Conservation (phyloP, 2,329 filamentous ascomycete species). For the Aspergillus brasiliensis region DNA sequence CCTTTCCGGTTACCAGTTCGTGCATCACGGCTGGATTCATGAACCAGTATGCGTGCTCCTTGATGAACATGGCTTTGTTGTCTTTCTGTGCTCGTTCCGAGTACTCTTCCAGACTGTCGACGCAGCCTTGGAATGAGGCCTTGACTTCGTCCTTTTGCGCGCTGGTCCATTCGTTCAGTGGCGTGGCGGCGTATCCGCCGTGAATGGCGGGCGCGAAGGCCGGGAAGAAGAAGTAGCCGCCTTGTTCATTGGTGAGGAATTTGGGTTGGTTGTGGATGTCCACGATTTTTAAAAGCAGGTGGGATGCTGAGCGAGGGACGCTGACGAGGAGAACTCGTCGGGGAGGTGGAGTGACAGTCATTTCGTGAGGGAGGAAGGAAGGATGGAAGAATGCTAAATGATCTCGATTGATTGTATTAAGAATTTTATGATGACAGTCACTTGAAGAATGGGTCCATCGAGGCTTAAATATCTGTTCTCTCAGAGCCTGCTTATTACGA, state of each 20-base stretch:
- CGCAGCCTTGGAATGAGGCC: slow-evolving; percentile 26
- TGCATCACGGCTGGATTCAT: slow-evolving; percentile 18
- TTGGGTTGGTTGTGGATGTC: slow-evolving; percentile 21
- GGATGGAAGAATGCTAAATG: neutral
- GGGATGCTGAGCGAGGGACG: slow-evolving; percentile 23
- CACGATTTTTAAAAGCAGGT: slow-evolving; percentile 23
- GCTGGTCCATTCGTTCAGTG: slow-evolving; percentile 28
- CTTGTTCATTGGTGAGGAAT: slow-evolving; percentile 13
- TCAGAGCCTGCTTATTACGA: no score
- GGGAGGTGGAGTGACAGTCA: neutral
- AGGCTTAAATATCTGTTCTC: no score
- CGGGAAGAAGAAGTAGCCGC: slow-evolving; percentile 24
- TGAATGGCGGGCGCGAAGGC: slow-evolving; percentile 11
- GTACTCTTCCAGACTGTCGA: slow-evolving; percentile 29
- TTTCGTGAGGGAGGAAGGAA: neutral
- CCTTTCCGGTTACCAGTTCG: neutral
- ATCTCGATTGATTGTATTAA: neutral
- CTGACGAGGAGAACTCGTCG: slow-evolving; percentile 15
- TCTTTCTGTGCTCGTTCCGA: slow-evolving; percentile 22
- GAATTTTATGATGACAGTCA: no score
- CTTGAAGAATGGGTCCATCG: no score
- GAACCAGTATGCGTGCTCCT: slow-evolving; percentile 38
- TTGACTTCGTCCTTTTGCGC: slow-evolving; percentile 24
- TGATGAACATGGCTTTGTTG: slow-evolving; percentile 35
- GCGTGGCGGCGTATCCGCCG: slow-evolving; percentile 12